A percentile compares a stretch with the other conserved stretches of the same genome.
Evolutionary conservation across 2,329 filamentous ascomycete genomes (phyloP).

Genomic region (Periconia macrospinosa): DNA sequence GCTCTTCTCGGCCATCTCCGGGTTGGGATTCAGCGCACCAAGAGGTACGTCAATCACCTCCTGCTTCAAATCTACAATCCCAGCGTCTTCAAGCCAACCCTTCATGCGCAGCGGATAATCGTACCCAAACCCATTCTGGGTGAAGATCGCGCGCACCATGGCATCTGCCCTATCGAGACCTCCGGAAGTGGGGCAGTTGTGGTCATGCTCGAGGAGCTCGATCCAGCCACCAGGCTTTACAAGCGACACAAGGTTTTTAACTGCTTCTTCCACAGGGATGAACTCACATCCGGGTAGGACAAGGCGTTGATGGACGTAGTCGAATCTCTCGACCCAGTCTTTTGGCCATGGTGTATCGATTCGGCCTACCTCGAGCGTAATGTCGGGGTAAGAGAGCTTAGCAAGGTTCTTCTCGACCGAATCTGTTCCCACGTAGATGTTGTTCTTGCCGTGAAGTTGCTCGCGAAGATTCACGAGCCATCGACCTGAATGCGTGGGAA

Average conservation of each 20-base stretch:
- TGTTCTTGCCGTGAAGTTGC: too few species aligned
- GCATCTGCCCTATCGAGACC: neutral
- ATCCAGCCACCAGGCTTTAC: conserved; percentile 7
- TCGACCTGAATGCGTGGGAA: neutral
- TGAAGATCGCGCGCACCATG: neutral
- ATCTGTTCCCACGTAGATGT: too few species aligned
- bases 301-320: neutral
- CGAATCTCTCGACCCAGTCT: neutral
- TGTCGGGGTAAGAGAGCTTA: too few species aligned
- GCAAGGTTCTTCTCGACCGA: too few species aligned
- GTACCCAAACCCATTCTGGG: neutral
- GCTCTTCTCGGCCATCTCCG: neutral
- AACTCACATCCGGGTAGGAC: neutral
- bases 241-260: neutral
- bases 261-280: neutral
- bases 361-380: too few species aligned
- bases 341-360: neutral
- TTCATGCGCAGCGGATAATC: neutral
- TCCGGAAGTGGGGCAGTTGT: neutral
- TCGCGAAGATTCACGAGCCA: too few species aligned
- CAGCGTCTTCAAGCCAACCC: neutral
- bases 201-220: neutral
- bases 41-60: neutral
- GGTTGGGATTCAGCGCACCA: neutral
- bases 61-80: neutral